Evolutionary conservation across 2,329 filamentous ascomycete genomes (phyloP), one percentile per base, ranked within the genome.

Genomic region (Colletotrichum sp.): DNA sequence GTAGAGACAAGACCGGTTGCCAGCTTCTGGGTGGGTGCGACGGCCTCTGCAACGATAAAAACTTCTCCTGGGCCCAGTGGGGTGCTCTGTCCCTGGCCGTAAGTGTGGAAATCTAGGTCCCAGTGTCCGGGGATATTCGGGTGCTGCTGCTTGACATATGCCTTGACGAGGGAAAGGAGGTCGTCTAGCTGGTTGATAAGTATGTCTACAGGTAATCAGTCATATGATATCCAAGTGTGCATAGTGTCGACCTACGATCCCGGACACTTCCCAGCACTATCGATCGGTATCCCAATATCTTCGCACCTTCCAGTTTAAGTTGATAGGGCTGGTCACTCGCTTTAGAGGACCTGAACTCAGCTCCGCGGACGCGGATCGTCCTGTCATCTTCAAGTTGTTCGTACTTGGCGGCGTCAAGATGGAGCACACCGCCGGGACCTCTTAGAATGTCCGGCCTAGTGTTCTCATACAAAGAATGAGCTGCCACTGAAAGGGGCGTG

Each of bases 1-100:
- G 80, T 83, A 1, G 81, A 79, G 0, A 80, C 81, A 13, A 83
- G 34, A 1, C 82, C 84, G 7, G 82, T 87, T 0, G 89, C 87
- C 2, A 88, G 74, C 7, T 84, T 81, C 72, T 90, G 88, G 0
- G 87, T 85, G 0, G 82, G 74, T 0, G 88, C 89, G 5, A 88
- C 77, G 0, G 83, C 86, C 68, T 91, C 88, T 1, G 84, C 88
- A 7, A 90, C 80, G 12, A 91, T 77, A 68, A 86, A 89, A 0
- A 91, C 78, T 48, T 89, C 87, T 10, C 43, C 43, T 7, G 43
- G 43, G 7, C 43, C n/a, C n/a, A 21, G n/a, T 52, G 43, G 43
- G 3, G 43, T 52, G n/a, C n/a, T 52, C 12, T 52, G 43, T 1
- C 43, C 43, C 10, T 52, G 43, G 10, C 43, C 43, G 10, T 52